These are phyloP conservation scores for Tremellales sp. DNA, from an alignment of 1,284 basidiomycete genomes.

Conservation along the genomic window DNA sequence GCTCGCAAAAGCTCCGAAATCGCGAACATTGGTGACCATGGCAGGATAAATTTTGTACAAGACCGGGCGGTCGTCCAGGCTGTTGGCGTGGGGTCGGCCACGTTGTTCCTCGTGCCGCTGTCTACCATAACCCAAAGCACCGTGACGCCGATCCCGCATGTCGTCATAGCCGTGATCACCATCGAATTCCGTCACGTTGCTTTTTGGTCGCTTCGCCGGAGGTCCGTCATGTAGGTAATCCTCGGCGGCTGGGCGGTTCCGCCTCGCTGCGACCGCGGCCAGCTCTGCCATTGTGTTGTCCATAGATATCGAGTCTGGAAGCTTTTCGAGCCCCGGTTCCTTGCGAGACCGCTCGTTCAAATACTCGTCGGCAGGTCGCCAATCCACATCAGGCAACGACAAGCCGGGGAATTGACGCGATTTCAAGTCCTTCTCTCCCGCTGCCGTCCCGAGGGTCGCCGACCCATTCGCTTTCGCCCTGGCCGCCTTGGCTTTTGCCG, in stretches of 20 bases:
- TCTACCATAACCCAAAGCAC: conserved; percentile 4
- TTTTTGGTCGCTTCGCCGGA: conserved; percentile 58
- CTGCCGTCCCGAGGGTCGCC: conserved; percentile 44
- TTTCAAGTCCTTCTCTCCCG: conserved; percentile 65
- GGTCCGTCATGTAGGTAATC: conserved; percentile 51
- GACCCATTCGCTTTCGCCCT: conserved; percentile 21
- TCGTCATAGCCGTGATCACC: conserved; percentile 50
- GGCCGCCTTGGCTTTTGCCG: conserved; percentile 48
- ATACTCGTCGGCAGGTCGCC: conserved; percentile 51
- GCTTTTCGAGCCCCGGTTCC: conserved; percentile 41
- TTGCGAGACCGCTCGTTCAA: conserved; percentile 48
- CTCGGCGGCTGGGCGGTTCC: conserved; percentile 49
- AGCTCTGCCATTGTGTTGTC: conserved; percentile 81
- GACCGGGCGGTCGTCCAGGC: conserved; percentile 74
- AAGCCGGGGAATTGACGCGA: conserved; percentile 87
- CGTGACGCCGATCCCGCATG: neutral
- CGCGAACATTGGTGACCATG: conserved; percentile 77
- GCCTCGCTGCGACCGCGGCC: conserved; percentile 59
- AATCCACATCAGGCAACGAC: conserved; percentile 72
- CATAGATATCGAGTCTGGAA: conserved; percentile 49
- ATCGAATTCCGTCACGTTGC: conserved; percentile 51
- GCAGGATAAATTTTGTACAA: conserved; percentile 95
- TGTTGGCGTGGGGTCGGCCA: conserved; percentile 1
- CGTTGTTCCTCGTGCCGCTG: conserved; percentile 5
- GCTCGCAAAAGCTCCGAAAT: conserved; percentile 91